These are phyloP conservation scores for Penstemon barbatus DNA, from an alignment of 257 asterid species.

Conservation along the genomic window DNA sequence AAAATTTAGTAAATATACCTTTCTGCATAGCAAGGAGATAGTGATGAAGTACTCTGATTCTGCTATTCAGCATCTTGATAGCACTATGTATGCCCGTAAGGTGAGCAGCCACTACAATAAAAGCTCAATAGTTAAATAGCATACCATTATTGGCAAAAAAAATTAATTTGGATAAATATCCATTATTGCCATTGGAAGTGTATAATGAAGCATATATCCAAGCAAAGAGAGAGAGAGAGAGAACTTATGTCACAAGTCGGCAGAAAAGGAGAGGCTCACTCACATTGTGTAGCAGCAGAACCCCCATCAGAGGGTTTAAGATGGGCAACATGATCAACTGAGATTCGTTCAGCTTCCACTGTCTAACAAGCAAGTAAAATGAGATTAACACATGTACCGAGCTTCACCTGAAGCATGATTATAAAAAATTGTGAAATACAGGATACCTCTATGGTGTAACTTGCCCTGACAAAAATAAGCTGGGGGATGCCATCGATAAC, in stretches of 20 bases:
- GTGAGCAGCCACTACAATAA: conserved; percentile 85
- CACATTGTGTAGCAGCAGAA: conserved; percentile 97
- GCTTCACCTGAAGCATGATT: conserved; percentile 11
- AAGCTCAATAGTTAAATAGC: conserved; percentile 1
- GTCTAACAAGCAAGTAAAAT: conserved; percentile 53
- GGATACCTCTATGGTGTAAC: conserved; percentile 89
- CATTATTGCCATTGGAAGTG: too few relatives aligned
- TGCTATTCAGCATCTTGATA: conserved; percentile 92
- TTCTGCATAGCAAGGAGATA: conserved; percentile 90
- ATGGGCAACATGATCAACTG: conserved; percentile 98
- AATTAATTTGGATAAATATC: too few relatives aligned
- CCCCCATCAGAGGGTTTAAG: conserved; percentile 98
- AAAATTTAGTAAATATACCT: conserved; percentile 42
- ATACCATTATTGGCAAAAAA: too few relatives aligned
- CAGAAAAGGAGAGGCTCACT: conserved; percentile 30
- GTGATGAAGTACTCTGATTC: conserved; percentile 83
- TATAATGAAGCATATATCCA: too few relatives aligned
- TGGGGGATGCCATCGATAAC: conserved; percentile 95
- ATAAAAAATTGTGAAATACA: conserved; percentile 11
- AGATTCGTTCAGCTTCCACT: conserved; percentile 96
- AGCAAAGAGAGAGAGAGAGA: too few relatives aligned
- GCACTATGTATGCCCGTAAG: conserved; percentile 97
- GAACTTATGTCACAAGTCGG: conserved; percentile 6
- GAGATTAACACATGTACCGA: conserved; percentile 13
- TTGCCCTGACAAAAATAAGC: conserved; percentile 84